Conservation (phyloP, 805 yeast species). For the Myxozyma vanderwaltii region DNA sequence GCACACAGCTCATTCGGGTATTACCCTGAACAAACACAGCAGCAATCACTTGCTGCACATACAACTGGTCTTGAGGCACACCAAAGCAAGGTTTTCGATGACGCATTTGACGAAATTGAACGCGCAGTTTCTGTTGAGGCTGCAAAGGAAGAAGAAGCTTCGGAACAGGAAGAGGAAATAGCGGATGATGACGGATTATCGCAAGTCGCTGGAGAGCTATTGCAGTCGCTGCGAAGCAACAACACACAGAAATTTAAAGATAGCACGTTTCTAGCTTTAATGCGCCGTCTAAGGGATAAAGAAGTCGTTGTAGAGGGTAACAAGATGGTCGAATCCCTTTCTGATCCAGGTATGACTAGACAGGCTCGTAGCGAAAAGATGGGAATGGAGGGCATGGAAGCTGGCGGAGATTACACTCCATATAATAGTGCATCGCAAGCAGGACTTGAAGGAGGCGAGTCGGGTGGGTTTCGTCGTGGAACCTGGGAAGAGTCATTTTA, state of each 20-base stretch:
- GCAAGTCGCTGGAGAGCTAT: slow-evolving; percentile 34
- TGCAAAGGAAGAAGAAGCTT: not conserved
- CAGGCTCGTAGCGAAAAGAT: slow-evolving; percentile 1
- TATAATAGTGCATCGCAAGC: slow-evolving; percentile 5
- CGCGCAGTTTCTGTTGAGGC: not conserved
- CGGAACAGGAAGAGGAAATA: not conserved
- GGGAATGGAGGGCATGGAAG: slow-evolving; percentile 22
- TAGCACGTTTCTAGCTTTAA: slow-evolving; percentile 33
- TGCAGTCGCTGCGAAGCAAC: slow-evolving; percentile 26
- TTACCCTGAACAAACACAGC: not conserved
- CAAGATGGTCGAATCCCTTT: slow-evolving; percentile 33
- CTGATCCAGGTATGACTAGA: not conserved
- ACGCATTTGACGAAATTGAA: slow-evolving; percentile 17
- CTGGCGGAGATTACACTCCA: slow-evolving; percentile 16
- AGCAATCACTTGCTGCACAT: not conserved
- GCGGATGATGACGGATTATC: slow-evolving; percentile 33
- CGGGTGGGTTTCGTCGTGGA: slow-evolving; percentile 16
- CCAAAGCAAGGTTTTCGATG: slow-evolving; percentile 9
- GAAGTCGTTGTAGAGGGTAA: slow-evolving; percentile 35
- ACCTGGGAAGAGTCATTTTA: slow-evolving; percentile 27
- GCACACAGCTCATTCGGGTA: not conserved
- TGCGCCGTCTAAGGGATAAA: slow-evolving; percentile 35
- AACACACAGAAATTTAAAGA: slow-evolving; percentile 34
- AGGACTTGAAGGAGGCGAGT: not conserved
- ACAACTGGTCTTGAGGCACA: not conserved